Base-by-base conservation (phyloP, 805 yeast genomes). In the Barnettozyma sucrosica region DNA sequence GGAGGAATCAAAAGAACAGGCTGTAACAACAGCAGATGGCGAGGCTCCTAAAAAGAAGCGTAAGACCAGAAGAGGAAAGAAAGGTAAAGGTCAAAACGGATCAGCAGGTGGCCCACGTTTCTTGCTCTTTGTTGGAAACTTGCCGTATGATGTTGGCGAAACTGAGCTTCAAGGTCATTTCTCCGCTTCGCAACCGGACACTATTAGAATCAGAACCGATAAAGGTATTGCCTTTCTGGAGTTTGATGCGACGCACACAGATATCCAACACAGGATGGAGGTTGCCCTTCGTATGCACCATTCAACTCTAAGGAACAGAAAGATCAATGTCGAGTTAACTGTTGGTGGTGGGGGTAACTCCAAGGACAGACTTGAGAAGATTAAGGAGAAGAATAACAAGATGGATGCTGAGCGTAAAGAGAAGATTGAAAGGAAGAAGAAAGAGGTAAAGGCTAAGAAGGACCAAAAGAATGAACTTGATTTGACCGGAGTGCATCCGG, bases 311-410 rank as follows among this genome's bases (percentile, higher is more conserved):
- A 75, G 79, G 48, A 74, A 76, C 39, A 75, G 97, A 55, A 88
- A 83, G 64, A 90, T 93, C 60, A 93, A 93, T 61, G 97, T 93
- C 32, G 99, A 93, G 65, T 74, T 93, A 57, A 93, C 98, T 2
- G 99, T 89, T 44, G 99, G 99, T 48, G 99, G 99, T 37, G 99
- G 99, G 42, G 97, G 97, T 48, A 92, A 92, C 64, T 81, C 95
- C 9, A 69, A 75, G 49, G 74, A 70, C 37, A 70, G 95, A 59
- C 57, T 79, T 41, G 75, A 77, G 47, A 93, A 93, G 66, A 74
- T 93, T 56, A 79, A 80, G 59, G 77, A 76, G 43, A 92, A 92
- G 72, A 92, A 92, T 64, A 83, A 78, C 40, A 83, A 82, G 58
- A 68, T 90, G 56, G 76, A 75, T 39, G 83, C 74, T 24, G 96